Evolutionary conservation across 139 green algal species (phyloP).

Genomic region (Desmodesmus armatus): DNA sequence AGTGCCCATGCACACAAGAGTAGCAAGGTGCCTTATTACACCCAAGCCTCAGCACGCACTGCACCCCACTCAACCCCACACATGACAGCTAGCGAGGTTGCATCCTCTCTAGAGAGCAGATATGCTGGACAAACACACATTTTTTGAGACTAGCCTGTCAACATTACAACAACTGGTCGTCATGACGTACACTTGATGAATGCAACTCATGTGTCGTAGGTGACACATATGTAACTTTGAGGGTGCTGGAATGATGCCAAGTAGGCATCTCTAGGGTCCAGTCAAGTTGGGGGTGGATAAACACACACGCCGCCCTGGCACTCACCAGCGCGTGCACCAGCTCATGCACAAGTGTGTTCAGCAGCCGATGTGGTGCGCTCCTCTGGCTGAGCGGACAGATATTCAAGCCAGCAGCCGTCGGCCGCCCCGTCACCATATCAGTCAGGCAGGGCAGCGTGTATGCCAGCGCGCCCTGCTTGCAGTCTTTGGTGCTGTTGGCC

Average conservation of each 20-base stretch:
- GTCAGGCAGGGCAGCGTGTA: conserved; percentile 37
- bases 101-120: neutral
- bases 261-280: too few species aligned
- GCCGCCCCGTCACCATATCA: conserved; percentile 27
- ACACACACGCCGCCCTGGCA: too few species aligned
- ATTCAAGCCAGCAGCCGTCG: conserved; percentile 33
- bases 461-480: conserved; percentile 12
- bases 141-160: neutral
- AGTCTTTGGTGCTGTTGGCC: conserved; percentile 34
- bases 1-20: too few species aligned
- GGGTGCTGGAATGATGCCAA: too few species aligned
- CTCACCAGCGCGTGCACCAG: conserved; percentile 34
- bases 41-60: too few species aligned
- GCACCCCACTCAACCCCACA: neutral
- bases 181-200: too few species aligned
- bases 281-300: too few species aligned
- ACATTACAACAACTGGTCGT: too few species aligned
- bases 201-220: too few species aligned
- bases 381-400: neutral
- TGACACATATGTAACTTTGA: too few species aligned
- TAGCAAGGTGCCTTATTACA: too few species aligned
- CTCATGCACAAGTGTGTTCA: conserved; percentile 42
- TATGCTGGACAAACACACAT: neutral
- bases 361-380: neutral
- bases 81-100: neutral